Base-by-base conservation (phyloP, 805 yeast genomes). In the Metschnikowia bowlesiae region DNA sequence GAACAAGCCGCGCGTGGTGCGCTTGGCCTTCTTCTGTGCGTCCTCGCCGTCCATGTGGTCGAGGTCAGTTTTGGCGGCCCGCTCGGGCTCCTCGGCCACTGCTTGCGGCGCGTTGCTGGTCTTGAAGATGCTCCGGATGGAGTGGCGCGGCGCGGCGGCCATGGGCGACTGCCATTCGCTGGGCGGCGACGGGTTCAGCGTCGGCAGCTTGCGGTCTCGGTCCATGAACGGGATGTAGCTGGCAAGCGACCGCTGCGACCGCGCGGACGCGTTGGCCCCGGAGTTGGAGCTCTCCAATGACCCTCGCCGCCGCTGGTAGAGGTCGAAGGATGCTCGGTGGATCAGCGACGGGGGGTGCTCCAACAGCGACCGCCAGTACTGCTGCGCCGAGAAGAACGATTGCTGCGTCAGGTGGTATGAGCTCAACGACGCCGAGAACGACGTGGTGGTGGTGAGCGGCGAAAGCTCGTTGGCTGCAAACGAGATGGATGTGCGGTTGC, bases 381-480 rank as follows among this genome's bases (percentile, higher is more conserved):
- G 78, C 35, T 71, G 71, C 4, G 78, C 77, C 1, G 74, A 69
- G 52, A 73, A 70, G 50, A 71, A 73, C 4, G 75, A 71, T 6
- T 72, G 75, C 48, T 73, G 78, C 2, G 70, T 62, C 38, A 74
- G 71, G 50, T 73, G 76, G 13, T 71, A 54, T 2, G 76, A 71
- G 30, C 66, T 63, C 2, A 70, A 62, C 10, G 76, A 71, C 0
- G 74, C 76, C 0, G 76, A 69, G 40, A 69, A 63, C 3, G 76
- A 71, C 0, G 77, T 72, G 9, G 76, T 70, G 4, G 78, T 73
- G 8, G 78, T 71, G 48, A 72, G 54, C 5, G 78, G 78, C 31
- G 73, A 68, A 40, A 73, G 56, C 14, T 73, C 78, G 43, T 57
- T 51, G 31, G 43, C 32, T 3, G 52, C 53, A 54, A 28, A 26